A percentile compares a stretch with the other conserved stretches of the same genome.
These are phyloP conservation scores for Chlorella sorokiniana DNA, from an alignment of 139 green algal genomes.

Conservation along the genomic window DNA sequence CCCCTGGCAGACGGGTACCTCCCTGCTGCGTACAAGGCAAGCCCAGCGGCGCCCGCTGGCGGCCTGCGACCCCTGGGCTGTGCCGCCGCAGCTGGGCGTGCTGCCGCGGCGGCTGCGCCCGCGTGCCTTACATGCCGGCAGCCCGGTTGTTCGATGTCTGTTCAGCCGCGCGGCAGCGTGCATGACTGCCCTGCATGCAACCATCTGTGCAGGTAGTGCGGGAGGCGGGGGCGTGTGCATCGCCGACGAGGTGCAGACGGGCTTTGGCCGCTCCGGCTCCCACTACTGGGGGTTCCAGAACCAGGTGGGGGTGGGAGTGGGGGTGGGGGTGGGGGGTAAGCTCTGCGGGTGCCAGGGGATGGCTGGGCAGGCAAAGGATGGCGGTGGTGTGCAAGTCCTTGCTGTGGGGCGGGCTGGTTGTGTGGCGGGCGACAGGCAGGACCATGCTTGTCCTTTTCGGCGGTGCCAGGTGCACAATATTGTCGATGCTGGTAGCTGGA, in stretches of 20 bases:
- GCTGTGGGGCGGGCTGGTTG: background rate
- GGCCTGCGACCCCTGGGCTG: background rate
- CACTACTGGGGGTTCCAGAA: slow-evolving; percentile 97
- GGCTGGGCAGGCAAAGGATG: too few species aligned
- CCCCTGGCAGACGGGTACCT: slow-evolving; percentile 89
- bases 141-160: background rate
- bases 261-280: slow-evolving; percentile 93
- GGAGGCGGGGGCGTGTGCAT: slow-evolving; percentile 93
- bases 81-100: background rate
- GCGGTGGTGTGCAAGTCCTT: too few species aligned
- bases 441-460: too few species aligned
- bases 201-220: slow-evolving; percentile 60
- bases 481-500: too few species aligned
- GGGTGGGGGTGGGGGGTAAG: too few species aligned
- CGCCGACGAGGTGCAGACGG: slow-evolving; percentile 97
- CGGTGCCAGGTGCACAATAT: too few species aligned
- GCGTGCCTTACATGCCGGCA: background rate
- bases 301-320: slow-evolving; percentile 41
- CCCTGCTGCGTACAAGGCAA: slow-evolving; percentile 83
- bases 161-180: background rate
- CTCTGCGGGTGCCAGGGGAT: too few species aligned
- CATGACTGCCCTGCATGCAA: background rate
- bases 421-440: too few species aligned
- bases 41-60: background rate
- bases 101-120: background rate